Conservation (phyloP, 257 asterid species). For the Solanum okadae region DNA sequence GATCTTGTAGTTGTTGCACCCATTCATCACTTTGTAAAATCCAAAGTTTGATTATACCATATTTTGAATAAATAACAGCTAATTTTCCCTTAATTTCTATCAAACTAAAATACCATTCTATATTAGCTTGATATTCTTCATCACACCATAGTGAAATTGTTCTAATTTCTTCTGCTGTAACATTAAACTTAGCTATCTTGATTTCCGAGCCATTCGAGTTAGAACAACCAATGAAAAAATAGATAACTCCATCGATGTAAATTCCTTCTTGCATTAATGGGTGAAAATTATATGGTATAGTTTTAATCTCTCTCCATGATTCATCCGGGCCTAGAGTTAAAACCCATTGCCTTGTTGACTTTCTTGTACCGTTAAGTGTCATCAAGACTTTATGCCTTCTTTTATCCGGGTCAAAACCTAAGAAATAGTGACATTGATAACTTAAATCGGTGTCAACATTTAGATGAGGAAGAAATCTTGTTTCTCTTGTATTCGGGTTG, state of each 20-base stretch:
- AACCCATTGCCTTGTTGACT: not conserved
- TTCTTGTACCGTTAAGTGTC: not conserved
- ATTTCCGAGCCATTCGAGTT: not conserved
- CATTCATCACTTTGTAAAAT: not conserved
- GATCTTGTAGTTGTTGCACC: not conserved
- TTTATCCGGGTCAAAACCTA: not conserved
- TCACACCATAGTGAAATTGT: not conserved
- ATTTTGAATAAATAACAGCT: not conserved
- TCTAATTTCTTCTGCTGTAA: not conserved
- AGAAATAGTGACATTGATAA: not conserved
- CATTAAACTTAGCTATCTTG: not conserved
- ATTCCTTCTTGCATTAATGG: not conserved
- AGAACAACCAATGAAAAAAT: not conserved
- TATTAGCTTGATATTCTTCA: not conserved
- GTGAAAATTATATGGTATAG: not conserved
- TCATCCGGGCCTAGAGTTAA: not conserved
- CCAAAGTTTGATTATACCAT: not conserved
- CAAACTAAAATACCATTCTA: not conserved
- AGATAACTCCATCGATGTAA: not conserved
- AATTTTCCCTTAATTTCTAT: not conserved
- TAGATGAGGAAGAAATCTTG: not conserved
- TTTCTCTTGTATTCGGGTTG: not conserved
- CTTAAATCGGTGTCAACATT: not conserved
- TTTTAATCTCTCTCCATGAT: not conserved
- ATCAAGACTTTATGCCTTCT: not conserved